Base-by-base conservation (phyloP, 2,329 filamentous ascomycete genomes). In the Hypoxylon sp. region DNA sequence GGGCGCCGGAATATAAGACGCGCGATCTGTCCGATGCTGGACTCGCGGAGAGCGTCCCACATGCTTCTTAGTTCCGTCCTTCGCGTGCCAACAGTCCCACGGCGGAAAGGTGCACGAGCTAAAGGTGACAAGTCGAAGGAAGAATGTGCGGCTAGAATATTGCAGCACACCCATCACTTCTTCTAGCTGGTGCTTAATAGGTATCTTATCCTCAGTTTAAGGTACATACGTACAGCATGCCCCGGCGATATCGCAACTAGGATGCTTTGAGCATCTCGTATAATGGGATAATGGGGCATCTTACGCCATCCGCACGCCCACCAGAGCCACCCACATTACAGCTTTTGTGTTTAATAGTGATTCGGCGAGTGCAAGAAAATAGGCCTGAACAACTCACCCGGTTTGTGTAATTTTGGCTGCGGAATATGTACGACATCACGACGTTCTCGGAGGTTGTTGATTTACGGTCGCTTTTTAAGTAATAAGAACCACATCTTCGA, bases 31-130 rank as follows among this genome's bases (percentile, higher is more conserved):
- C 67, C 67, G 61, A 68, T 43, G 55, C 67, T 68, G 56, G 67
- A 68, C 58, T 70, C 67, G 21, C 67, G 61, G 55, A 68, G 51
- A 45, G 56, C 58, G 46, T 70, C 65, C 59, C 67, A 55, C 67
- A 67, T 67, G 54, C 54, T 69, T 63, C 51, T 51, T 43, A 48
- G 14, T 11, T 41, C 45, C 50, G 30, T 43, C n/a, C 19, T 39
- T 43, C 4, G 37, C 14, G 32, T 54, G 46, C 25, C 45, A 45
- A 27, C 16, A n/a, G 14, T 43, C 29, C 14, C 27, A 32, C 47
- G 25, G 47, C 34, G 14, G 8, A 30, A 14, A 12, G 30, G 14
- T 16, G 25, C 16, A 21, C 27, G 50, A 19, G 11, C 23, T 51
- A 47, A 27, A 6, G 27, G 32, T 14, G 21, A 32, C 34, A 37